Percentiles rank a stretch among this genome's conserved stretches.
Conservation (phyloP, 106 monocot genomes). For the Dendrobium nobile region DNA sequence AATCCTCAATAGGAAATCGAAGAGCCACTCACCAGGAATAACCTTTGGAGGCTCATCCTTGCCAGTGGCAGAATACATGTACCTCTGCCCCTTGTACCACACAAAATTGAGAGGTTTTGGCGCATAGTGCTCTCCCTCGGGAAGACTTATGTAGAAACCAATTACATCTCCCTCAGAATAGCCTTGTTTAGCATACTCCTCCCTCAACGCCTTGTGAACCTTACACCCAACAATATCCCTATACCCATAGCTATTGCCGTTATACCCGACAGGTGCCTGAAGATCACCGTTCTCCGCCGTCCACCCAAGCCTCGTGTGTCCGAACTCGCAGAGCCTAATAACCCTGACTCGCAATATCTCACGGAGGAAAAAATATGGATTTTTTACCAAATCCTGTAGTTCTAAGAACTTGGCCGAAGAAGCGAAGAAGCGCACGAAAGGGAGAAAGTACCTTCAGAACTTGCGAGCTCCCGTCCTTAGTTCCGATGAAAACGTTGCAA, state of each 20-base stretch:
- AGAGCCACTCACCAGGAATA: constrained; percentile 63
- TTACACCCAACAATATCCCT: constrained; percentile 88
- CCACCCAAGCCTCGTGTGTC: constrained; percentile 85
- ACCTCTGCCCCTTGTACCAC: constrained; percentile 79
- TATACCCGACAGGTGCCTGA: constrained; percentile 91
- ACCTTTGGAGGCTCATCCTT: constrained; percentile 75
- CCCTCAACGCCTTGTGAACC: constrained; percentile 75
- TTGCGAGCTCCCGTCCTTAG: too few species aligned
- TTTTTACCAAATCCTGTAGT: too few species aligned
- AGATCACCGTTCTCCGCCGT: constrained; percentile 86
- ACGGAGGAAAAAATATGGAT: too few species aligned
- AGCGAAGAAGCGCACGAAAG: too few species aligned
- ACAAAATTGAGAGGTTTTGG: constrained; percentile 61
- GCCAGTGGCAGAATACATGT: constrained; percentile 49
- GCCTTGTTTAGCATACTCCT: constrained; percentile 72
- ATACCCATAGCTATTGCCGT: constrained; percentile 71
- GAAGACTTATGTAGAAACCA: constrained; percentile 82
- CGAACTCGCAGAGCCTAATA: constrained; percentile 51
- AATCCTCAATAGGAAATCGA: neutral
- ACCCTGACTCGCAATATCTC: constrained; percentile 22
- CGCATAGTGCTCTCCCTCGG: constrained; percentile 62
- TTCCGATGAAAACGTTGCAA: too few species aligned
- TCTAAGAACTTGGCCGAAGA: too few species aligned
- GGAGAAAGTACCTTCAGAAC: too few species aligned
- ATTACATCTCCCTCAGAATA: constrained; percentile 86